Evolutionary conservation across 2,329 filamentous ascomycete species (phyloP), one percentile per base, ranked within the genome.

Genomic region (Aotearoamyces nothofagi): DNA sequence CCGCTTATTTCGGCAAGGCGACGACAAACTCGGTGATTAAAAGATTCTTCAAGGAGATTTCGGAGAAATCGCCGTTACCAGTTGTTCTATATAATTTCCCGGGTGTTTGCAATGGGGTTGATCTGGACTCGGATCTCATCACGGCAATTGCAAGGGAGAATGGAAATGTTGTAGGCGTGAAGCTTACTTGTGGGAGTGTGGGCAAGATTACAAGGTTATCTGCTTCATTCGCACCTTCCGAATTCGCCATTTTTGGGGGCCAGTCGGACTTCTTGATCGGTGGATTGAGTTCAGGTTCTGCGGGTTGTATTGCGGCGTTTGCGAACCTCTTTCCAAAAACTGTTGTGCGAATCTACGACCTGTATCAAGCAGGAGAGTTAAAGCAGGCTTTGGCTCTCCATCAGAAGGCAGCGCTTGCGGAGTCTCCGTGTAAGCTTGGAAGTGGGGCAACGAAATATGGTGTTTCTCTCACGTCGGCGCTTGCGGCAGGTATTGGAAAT

Each of bases 241-340:
- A 56, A 5, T 74, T 74, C 39, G 59, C 65, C 0, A 58, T 63
- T 0, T 73, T 62, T 44, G 68, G 66, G 3, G 69, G 69, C 0
- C 69, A 73, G 42, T 59, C 59, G 0, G 67, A 72, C 40, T 72
- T 70, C 46, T 42, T 72, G 22, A 53, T 72, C 15, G 64, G 60
- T 2, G 66, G 63, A 0, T 39, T 73, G 9, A 56, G 57, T 2
- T 56, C 59, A 3, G 67, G 68, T 1, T 58, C 55, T 12, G 57
- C 60, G 1, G 67, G 67, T 1, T 69, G 63, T 35, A 66, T 73
- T 28, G 59, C 63, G 2, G 66, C 60, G 1, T 71, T 72, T 42
- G 63, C 60, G 17, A 71, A 70, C 36, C 53, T 68, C 2, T 67
- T 67, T 33, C 66, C 65, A 1, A 64, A 61, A 42, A 58, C 57